Evolutionary conservation across 345 rosid genomes (phyloP).

Genomic region (Heritiera fomes): DNA sequence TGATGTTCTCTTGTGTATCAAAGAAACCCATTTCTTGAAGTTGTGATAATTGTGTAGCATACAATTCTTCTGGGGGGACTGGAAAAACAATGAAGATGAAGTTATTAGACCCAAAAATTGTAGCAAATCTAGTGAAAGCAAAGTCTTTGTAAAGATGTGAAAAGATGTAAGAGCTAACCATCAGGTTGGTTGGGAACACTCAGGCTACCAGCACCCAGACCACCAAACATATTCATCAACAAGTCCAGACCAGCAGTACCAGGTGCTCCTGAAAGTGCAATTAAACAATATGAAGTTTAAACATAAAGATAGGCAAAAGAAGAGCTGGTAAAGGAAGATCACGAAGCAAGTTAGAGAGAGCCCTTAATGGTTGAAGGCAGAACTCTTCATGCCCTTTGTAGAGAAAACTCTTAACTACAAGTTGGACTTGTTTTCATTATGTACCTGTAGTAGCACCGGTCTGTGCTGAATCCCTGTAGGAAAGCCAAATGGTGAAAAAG

Average conservation of each 20-base stretch:
- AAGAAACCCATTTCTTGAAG: conserved; percentile 92
- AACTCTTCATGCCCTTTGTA: background rate
- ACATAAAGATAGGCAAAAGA: background rate
- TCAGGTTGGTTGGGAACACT: conserved; percentile 58
- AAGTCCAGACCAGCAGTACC: conserved; percentile 56
- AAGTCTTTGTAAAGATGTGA: background rate
- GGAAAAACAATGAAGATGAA: conserved; percentile 9
- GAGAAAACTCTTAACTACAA: background rate
- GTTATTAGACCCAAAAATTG: background rate
- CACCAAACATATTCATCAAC: conserved; percentile 91
- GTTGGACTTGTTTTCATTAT: background rate
- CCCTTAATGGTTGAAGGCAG: background rate
- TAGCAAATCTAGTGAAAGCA: background rate
- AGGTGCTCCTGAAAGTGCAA: conserved; percentile 34
- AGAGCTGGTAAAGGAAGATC: background rate
- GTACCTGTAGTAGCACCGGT: conserved; percentile 60
- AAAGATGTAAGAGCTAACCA: conserved; percentile 44
- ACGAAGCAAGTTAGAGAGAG: background rate
- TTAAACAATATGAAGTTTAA: background rate
- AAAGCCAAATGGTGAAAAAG: conserved; percentile 13
- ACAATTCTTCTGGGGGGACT: conserved; percentile 87
- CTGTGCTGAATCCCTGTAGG: conserved; percentile 54
- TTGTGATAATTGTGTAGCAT: conserved; percentile 80
- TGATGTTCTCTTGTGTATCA: conserved; percentile 84
- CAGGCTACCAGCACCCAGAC: conserved; percentile 75